These are phyloP conservation scores for Globisporangium nodosum DNA, from an alignment of 352 stramenopile genomes.

Conservation along the genomic window DNA sequence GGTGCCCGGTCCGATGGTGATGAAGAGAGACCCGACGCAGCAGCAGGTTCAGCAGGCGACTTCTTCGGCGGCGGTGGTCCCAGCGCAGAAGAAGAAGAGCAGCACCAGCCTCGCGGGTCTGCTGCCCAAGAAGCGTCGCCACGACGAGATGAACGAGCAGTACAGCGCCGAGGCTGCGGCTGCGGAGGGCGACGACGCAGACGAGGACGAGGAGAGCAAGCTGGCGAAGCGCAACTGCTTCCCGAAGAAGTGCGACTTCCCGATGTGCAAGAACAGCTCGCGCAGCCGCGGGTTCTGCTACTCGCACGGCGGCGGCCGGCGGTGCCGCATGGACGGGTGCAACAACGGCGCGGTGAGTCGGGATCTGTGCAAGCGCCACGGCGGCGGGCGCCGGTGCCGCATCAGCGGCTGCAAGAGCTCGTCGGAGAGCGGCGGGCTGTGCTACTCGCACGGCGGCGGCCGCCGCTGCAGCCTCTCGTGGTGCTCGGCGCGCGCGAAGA, in stretches of 20 bases:
- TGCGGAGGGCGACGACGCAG: conserved; percentile 5
- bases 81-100: conserved; percentile 2
- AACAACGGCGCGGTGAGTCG: conserved; percentile 71
- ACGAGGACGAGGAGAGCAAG: conserved; percentile 11
- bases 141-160: conserved; percentile 13
- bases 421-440: conserved; percentile 64
- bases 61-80: background rate
- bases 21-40: conserved; percentile 7
- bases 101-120: conserved; percentile 7
- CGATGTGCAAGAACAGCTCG: conserved; percentile 81
- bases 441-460: conserved; percentile 71
- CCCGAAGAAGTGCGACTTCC: conserved; percentile 81
- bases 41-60: background rate
- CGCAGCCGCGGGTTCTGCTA: conserved; percentile 77
- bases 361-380: conserved; percentile 78
- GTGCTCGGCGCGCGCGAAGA: conserved; percentile 72
- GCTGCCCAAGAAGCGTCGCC: conserved; percentile 22
- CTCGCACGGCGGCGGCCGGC: conserved; percentile 60
- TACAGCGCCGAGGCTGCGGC: background rate
- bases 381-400: conserved; percentile 60
- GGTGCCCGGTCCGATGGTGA: conserved; percentile 19
- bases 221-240: conserved; percentile 53
- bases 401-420: conserved; percentile 67
- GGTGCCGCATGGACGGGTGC: conserved; percentile 60
- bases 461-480: conserved; percentile 59